Evolutionary conservation across 2,329 filamentous ascomycete species (phyloP).

Genomic region (Ceratocystis ficicola): DNA sequence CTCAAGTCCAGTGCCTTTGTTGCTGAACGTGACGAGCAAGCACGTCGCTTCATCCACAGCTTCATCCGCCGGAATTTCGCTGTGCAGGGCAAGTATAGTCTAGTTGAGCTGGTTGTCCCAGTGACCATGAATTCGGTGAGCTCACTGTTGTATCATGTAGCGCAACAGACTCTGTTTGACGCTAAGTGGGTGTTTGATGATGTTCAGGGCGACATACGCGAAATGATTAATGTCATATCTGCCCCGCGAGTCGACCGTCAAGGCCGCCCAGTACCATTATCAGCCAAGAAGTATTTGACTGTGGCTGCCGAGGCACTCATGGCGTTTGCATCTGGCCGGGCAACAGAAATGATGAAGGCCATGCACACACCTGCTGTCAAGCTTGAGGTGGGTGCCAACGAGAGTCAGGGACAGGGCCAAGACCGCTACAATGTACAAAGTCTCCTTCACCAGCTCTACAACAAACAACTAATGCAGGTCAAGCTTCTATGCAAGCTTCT

Average conservation of each 20-base stretch:
- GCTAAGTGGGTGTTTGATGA: constrained; percentile 27
- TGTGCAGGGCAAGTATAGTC: constrained; percentile 24
- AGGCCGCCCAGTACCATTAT: constrained; percentile 3
- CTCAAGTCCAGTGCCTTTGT: constrained; percentile 30
- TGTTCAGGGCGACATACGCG: constrained; percentile 19
- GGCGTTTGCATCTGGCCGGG: constrained; percentile 16
- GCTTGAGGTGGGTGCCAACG: neutral
- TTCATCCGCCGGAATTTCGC: constrained; percentile 29
- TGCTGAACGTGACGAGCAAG: constrained; percentile 30
- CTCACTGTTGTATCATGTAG: constrained; percentile 26
- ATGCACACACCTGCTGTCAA: constrained; percentile 14
- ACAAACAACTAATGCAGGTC: constrained; percentile 9
- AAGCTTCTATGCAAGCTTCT: constrained; percentile 18
- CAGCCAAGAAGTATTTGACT: constrained; percentile 12
- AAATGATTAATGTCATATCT: constrained; percentile 15
- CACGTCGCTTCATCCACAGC: constrained; percentile 27
- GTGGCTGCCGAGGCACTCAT: constrained; percentile 17
- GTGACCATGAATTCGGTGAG: constrained; percentile 27
- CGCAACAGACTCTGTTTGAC: constrained; percentile 27
- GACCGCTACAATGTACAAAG: neutral
- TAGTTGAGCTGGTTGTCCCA: constrained; percentile 24
- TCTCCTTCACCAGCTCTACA: constrained; percentile 12
- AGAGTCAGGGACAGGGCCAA: neutral
- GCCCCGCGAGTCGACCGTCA: constrained; percentile 4
- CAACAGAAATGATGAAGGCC: constrained; percentile 13